phyloP scores from a whole-genome alignment of 1,284 basidiomycete species.

The Calocybe gambosa region DNA sequence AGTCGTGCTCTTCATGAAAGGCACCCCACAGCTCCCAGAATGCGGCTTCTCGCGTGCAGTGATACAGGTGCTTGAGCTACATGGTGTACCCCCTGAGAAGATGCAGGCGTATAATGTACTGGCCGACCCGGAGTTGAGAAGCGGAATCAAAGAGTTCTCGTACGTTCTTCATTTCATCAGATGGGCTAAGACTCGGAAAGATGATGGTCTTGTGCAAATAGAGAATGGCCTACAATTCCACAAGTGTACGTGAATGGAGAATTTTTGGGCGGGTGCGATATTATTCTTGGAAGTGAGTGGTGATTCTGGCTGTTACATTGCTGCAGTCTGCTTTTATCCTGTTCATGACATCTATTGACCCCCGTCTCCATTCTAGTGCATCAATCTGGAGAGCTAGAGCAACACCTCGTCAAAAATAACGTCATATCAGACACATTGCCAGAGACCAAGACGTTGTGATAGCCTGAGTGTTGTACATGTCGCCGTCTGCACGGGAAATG shows the following conservation, averaged over 20 bases:
- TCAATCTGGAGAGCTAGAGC: conserved; percentile 90
- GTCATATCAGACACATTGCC: conserved; percentile 40
- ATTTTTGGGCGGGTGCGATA: conserved; percentile 96
- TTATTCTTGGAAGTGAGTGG: conserved; percentile 82
- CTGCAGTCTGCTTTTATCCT: conserved; percentile 1
- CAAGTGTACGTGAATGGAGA: conserved; percentile 94
- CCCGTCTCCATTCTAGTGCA: conserved; percentile 61
- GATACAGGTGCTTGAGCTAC: conserved; percentile 85
- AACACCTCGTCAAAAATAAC: conserved; percentile 69
- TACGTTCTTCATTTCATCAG: background rate
- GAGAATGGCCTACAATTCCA: conserved; percentile 97
- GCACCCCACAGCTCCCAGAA: conserved; percentile 78
- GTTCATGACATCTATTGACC: background rate
- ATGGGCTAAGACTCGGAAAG: too few relatives aligned
- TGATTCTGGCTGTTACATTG: conserved; percentile 4
- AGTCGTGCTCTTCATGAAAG: conserved; percentile 94
- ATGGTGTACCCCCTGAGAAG: conserved; percentile 77
- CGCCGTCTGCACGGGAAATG: too few relatives aligned
- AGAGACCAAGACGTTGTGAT: conserved; percentile 1
- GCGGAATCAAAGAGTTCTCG: background rate
- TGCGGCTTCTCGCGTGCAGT: conserved; percentile 96
- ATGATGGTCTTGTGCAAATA: conserved; percentile 24
- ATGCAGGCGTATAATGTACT: conserved; percentile 88
- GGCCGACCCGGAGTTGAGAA: conserved; percentile 52
- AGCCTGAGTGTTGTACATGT: background rate